Percentiles rank a stretch among this genome's conserved stretches.
phyloP scores from a whole-genome alignment of 225 moss, liverwort and hornwort species.

The Pseudisothecium myosuroides region DNA sequence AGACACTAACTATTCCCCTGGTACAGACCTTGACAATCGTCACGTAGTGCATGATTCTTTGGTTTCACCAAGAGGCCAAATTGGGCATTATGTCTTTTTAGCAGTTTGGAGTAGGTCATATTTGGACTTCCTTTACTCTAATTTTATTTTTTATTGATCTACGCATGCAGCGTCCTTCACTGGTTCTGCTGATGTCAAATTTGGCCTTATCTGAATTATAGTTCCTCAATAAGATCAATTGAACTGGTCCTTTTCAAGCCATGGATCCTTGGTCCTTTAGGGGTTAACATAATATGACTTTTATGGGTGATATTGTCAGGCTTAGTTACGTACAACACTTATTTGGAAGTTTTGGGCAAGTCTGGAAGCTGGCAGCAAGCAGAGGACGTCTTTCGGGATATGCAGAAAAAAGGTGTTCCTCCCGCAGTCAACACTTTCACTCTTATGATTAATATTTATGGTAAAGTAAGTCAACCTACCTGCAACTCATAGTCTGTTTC shows the following conservation, averaged over 20 bases:
- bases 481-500: not conserved
- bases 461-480: constrained; percentile 59
- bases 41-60: not conserved
- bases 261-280: not conserved
- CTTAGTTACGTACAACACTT: constrained; percentile 69
- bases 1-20: constrained; percentile 52
- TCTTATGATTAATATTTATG: constrained; percentile 81
- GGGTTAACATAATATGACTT: not conserved
- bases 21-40: constrained; percentile 13
- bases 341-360: constrained; percentile 66
- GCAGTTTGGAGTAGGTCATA: not conserved
- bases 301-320: constrained; percentile 19
- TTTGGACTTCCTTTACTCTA: not conserved
- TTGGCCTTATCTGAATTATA: not conserved
- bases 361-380: constrained; percentile 67
- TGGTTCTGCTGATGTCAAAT: not conserved
- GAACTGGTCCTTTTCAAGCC: not conserved
- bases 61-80: not conserved
- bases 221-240: not conserved
- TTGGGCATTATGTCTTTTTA: not conserved
- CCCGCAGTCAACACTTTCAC: constrained; percentile 78
- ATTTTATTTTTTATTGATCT: not conserved
- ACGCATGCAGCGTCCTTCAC: not conserved
- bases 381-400: constrained; percentile 51
- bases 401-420: constrained; percentile 43